phyloP scores from a whole-genome alignment of 2,329 filamentous ascomycete species.

The Phaeosphaeria sp. region DNA sequence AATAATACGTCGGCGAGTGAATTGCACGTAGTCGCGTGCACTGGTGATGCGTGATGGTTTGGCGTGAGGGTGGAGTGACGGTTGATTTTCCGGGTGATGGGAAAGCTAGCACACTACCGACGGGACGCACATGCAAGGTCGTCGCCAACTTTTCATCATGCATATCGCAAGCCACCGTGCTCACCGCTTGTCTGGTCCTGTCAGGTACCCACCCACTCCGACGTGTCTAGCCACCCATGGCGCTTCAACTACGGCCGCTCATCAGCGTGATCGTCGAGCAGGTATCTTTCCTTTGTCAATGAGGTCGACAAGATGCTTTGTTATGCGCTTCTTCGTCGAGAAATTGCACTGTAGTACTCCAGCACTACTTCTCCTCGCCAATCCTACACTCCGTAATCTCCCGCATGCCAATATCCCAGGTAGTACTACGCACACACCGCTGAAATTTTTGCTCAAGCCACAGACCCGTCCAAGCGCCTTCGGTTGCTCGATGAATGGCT shows the following conservation, averaged over 20 bases:
- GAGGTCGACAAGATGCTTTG: not conserved
- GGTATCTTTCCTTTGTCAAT: not conserved
- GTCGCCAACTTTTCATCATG: constrained; percentile 6
- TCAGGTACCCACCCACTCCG: constrained; percentile 4
- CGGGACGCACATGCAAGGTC: not conserved
- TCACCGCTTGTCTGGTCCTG: constrained; percentile 1
- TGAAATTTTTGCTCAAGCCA: constrained; percentile 8
- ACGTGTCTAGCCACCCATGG: not conserved
- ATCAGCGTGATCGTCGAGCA: not conserved
- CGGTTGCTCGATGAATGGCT: not conserved
- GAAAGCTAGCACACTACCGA: constrained; percentile 5
- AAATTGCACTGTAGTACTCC: not conserved
- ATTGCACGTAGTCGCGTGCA: not conserved
- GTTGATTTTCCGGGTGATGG: constrained; percentile 28
- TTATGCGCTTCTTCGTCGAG: not conserved
- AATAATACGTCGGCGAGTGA: constrained; percentile 11
- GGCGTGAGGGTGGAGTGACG: constrained; percentile 31
- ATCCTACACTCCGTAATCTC: not conserved
- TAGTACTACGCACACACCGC: constrained; percentile 6
- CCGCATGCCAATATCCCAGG: constrained; percentile 1
- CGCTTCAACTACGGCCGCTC: constrained; percentile 1
- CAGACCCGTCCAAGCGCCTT: not conserved
- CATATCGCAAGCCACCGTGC: too few species aligned
- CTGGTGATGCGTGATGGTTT: not conserved
- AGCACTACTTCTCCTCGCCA: not conserved